Conservation (phyloP, 371 early-diverging fungal species). For the Apophysomyces trapeziformis region DNA sequence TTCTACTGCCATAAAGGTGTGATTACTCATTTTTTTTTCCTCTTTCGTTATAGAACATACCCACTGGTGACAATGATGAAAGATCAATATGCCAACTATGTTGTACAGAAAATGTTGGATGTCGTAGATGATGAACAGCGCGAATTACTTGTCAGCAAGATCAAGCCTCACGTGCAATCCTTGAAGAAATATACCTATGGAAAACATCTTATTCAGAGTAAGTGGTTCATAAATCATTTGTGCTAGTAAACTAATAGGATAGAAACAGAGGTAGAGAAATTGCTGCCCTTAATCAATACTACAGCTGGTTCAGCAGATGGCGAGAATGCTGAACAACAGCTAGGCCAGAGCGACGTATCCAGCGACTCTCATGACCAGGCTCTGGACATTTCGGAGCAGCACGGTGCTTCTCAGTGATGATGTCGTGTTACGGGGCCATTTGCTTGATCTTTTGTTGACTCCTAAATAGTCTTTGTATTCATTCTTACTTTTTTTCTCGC, state of each 20-base stretch:
- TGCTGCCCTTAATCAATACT: slow-evolving; percentile 38
- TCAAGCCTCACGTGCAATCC: slow-evolving; percentile 89
- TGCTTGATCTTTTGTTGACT: slow-evolving; percentile 12
- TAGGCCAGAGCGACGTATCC: neutral
- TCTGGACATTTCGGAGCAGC: neutral
- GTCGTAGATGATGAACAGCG: slow-evolving; percentile 90
- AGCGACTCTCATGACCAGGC: neutral
- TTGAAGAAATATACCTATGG: slow-evolving; percentile 97
- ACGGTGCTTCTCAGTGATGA: slow-evolving; percentile 8
- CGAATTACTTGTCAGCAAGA: slow-evolving; percentile 82
- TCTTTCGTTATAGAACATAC: slow-evolving; percentile 61
- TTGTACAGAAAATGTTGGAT: slow-evolving; percentile 99
- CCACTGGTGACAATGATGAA: slow-evolving; percentile 96
- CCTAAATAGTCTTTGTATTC: slow-evolving; percentile 8
- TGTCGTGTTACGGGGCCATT: slow-evolving; percentile 8
- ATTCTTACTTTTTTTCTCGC: slow-evolving; percentile 8
- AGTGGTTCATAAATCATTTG: slow-evolving; percentile 10
- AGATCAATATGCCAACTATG: slow-evolving; percentile 99
- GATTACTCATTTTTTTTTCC: neutral
- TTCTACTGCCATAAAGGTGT: neutral
- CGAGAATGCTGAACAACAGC: neutral
- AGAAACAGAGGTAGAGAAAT: slow-evolving; percentile 49
- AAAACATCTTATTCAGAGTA: slow-evolving; percentile 89
- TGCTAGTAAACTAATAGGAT: neutral
- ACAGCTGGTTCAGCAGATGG: neutral